These are phyloP conservation scores for Zasmidium citrigriseum DNA, from an alignment of 2,329 filamentous ascomycete genomes.

Conservation along the genomic window DNA sequence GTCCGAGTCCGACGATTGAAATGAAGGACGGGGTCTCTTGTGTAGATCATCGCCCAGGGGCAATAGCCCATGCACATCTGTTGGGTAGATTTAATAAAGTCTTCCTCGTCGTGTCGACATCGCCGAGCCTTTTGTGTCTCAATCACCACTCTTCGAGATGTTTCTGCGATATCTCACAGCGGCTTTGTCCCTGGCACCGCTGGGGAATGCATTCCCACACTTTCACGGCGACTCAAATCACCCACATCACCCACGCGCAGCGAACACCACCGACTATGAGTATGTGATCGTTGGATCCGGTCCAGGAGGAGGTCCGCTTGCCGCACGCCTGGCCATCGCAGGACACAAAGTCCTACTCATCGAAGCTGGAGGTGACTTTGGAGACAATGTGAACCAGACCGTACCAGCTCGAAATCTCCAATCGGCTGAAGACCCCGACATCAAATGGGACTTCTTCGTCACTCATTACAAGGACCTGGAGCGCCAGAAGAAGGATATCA, in stretches of 20 bases:
- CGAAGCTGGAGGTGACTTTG: conserved; percentile 62
- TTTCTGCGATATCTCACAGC: no score
- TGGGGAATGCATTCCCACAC: no score
- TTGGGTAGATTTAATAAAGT: no score
- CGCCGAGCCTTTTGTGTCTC: no score
- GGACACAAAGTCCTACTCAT: conserved; percentile 62
- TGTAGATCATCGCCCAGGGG: no score
- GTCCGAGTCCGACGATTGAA: no score
- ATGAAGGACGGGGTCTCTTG: no score
- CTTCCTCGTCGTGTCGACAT: no score
- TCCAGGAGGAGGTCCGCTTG: conserved; percentile 60
- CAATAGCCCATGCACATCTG: no score
- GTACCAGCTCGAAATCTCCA: conserved; percentile 57
- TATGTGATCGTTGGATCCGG: conserved; percentile 65
- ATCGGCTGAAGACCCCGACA: conserved; percentile 57
- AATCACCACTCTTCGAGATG: no score
- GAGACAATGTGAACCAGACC: conserved; percentile 51
- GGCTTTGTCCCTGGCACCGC: no score
- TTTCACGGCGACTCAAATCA: no score
- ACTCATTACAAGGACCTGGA: conserved; percentile 59
- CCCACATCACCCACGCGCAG: neutral
- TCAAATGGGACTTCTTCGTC: conserved; percentile 66
- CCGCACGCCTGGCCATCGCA: conserved; percentile 60
- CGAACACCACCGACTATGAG: conserved; percentile 49
- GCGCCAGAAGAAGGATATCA: conserved; percentile 57